Evolutionary conservation across 2,329 filamentous ascomycete species (phyloP), one percentile per base, ranked within the genome.

Genomic region (Seiridium cupressi): DNA sequence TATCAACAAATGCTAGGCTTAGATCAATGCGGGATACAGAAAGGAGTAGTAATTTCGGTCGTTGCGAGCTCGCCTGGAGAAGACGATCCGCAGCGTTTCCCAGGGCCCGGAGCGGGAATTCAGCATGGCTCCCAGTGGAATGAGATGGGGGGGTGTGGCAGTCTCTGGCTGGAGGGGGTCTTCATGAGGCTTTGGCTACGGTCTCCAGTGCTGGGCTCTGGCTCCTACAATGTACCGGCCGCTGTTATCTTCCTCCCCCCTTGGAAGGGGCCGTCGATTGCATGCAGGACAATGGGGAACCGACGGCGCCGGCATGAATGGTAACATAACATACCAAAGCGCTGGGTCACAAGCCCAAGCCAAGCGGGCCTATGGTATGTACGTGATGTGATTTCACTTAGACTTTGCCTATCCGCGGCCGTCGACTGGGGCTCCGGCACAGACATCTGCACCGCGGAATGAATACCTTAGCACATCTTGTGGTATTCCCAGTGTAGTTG

Each of bases 1-100:
- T 53, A 53, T 53, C 49, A 35, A 53, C 7, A 38, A 53, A n/a
- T 53, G 49, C 34, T 53, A 34, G 49, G 49, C 32, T 53, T 35
- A 38, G 49, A 53, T 38, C 32, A 53, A 53, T 53, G 49, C 49
- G 49, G 18, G 34, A 5, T 35, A 32, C 49, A 53, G 49, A 53
- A 53, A 36, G 49, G 31, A 35, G 34, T 53, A 32, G 49, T 53
- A 38, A 53, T 53, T 53, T 53, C 49, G 32, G 32, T 8, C 32
- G 18, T 53, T 53, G 49, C 49, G 49, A 53, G 49, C 10, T 51
- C 34, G 13, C 38, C 38, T 42, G 38, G 7, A 42, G 13, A 42
- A 42, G 38, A 42, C 13, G 38, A 26, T 26, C 18, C 18, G 18
- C 18, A 26, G 18, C 18, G 18, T 26, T 26, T 26, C 18, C 18